Percentiles rank a stretch among this genome's conserved stretches.
Conservation (phyloP, 306 rosid genomes). For the Begonia loranthoides region DNA sequence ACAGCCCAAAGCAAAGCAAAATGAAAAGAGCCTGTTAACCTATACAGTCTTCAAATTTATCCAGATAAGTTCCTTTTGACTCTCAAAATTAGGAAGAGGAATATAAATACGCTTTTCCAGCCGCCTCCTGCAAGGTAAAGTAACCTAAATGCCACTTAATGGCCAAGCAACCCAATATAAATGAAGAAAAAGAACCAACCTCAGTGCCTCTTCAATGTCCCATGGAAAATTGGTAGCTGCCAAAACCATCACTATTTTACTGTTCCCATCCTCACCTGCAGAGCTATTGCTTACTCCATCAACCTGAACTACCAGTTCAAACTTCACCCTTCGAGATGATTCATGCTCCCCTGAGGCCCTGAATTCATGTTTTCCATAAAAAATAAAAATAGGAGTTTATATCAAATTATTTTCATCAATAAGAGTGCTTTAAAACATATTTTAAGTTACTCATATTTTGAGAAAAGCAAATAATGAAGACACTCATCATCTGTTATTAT, state of each 20-base stretch:
- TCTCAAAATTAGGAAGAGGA: conserved; percentile 89
- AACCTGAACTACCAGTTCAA: conserved; percentile 97
- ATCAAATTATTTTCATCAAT: not conserved
- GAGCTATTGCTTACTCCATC: conserved; percentile 89
- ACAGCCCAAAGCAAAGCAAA: no score
- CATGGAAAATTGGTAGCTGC: conserved; percentile 94
- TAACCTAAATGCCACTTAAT: not conserved
- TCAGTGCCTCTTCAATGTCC: conserved; percentile 93
- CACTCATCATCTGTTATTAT: no score
- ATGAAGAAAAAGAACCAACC: conserved; percentile 29
- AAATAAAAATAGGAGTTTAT: not conserved
- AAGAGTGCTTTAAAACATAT: no score
- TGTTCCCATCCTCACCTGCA: conserved; percentile 86
- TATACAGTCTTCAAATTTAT: conserved; percentile 84
- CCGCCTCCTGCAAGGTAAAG: conserved; percentile 54
- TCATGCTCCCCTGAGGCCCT: conserved; percentile 99
- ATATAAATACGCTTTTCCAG: conserved; percentile 88
- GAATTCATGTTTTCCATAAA: not conserved
- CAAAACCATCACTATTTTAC: conserved; percentile 85
- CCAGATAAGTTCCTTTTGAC: conserved; percentile 75
- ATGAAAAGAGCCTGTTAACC: conserved; percentile 13
- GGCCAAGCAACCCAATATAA: not conserved
- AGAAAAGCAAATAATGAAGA: no score
- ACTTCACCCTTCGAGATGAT: conserved; percentile 96
- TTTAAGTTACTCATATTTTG: no score